Conservation (phyloP, 352 stramenopile species). For the Elongisporangium undulatum region DNA sequence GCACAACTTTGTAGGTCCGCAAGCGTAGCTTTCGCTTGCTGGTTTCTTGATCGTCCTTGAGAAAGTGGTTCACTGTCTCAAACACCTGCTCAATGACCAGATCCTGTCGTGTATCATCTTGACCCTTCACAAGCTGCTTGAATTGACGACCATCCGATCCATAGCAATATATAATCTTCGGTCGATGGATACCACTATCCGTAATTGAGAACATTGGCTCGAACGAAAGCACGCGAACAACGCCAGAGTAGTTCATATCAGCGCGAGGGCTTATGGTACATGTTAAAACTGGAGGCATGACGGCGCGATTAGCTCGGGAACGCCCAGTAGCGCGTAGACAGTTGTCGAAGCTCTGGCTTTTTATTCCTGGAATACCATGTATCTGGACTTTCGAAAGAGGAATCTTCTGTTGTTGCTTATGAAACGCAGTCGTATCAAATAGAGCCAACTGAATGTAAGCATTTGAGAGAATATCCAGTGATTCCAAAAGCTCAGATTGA, state of each 20-base stretch:
- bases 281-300: constrained; percentile 81
- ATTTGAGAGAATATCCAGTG: constrained; percentile 65
- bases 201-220: constrained; percentile 92
- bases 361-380: constrained; percentile 9
- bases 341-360: constrained; percentile 2
- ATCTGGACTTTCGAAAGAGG: constrained; percentile 56
- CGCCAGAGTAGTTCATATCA: constrained; percentile 79
- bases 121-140: constrained; percentile 96
- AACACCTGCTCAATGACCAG: constrained; percentile 90
- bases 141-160: constrained; percentile 90
- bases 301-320: constrained; percentile 19
- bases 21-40: constrained; percentile 80
- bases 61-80: constrained; percentile 87
- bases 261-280: constrained; percentile 50
- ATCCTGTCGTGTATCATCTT: constrained; percentile 86
- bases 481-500: constrained; percentile 60
- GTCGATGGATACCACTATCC: constrained; percentile 93
- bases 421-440: constrained; percentile 75
- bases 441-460: constrained; percentile 80
- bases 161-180: constrained; percentile 97
- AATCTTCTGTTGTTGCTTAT: constrained; percentile 74
- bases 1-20: constrained; percentile 96
- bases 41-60: constrained; percentile 62
- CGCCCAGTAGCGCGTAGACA: constrained; percentile 26
- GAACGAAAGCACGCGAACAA: constrained; percentile 88